Evolutionary conservation across 2,329 filamentous ascomycete species (phyloP).

Genomic region (Aspergillus fructus): DNA sequence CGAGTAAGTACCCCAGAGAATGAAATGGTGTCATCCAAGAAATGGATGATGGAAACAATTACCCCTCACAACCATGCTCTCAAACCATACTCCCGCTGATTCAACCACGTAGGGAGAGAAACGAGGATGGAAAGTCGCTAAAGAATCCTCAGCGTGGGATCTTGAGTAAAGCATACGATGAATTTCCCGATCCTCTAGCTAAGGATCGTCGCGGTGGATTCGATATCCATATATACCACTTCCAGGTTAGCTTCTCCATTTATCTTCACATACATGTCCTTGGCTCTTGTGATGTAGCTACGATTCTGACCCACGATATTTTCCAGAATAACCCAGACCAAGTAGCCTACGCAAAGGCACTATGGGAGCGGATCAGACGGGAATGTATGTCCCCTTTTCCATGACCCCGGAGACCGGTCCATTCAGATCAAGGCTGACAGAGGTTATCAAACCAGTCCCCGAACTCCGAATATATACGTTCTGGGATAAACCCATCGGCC

Average conservation of each 20-base stretch:
- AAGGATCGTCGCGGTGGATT: constrained; percentile 71
- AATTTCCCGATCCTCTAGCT: constrained; percentile 67
- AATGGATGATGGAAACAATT: neutral
- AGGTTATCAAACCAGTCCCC: constrained; percentile 55
- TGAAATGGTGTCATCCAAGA: neutral
- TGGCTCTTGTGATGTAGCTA: neutral
- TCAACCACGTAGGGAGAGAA: constrained; percentile 50
- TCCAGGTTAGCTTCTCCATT: constrained; percentile 44
- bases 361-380: constrained; percentile 75
- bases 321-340: constrained; percentile 59
- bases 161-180: constrained; percentile 67
- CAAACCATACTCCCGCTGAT: neutral
- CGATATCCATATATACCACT: constrained; percentile 84
- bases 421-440: neutral
- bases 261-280: neutral
- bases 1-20: constrained; percentile 30
- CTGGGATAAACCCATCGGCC: constrained; percentile 75
- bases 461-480: constrained; percentile 79
- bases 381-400: constrained; percentile 61
- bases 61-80: neutral
- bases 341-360: constrained; percentile 64
- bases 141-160: constrained; percentile 63
- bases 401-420: neutral
- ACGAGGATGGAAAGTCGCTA: constrained; percentile 74
- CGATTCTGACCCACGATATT: neutral